Conservation (phyloP, 768 basidiomycete genomes). For the Favolaschia claudopus region DNA sequence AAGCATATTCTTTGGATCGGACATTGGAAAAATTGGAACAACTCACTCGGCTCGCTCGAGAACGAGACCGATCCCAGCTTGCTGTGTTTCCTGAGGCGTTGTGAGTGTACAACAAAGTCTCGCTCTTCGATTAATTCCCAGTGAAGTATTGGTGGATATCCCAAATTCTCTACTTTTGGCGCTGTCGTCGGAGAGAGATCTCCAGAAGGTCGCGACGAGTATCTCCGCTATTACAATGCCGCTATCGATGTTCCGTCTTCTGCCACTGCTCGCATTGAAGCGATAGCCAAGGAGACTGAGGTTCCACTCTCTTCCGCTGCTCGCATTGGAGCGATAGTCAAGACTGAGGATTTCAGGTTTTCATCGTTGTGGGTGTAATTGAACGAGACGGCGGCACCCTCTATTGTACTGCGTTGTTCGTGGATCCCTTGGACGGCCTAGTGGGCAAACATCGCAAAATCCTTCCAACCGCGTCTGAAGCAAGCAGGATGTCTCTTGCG, state of each 20-base stretch:
- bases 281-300: constrained; percentile 52
- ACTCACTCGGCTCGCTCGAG: constrained; percentile 52
- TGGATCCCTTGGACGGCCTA: constrained; percentile 58
- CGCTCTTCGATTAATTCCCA: not conserved
- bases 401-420: constrained; percentile 67
- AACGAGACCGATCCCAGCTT: constrained; percentile 55
- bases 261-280: constrained; percentile 54
- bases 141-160: constrained; percentile 63
- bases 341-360: constrained; percentile 45
- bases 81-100: constrained; percentile 68
- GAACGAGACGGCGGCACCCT: constrained; percentile 67
- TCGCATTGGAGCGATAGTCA: no score
- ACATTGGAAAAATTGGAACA: constrained; percentile 59
- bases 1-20: constrained; percentile 50
- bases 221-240: constrained; percentile 57
- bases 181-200: constrained; percentile 57
- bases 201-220: constrained; percentile 64
- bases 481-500: not conserved
- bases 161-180: constrained; percentile 64
- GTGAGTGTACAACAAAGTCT: constrained; percentile 38
- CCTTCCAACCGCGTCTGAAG: constrained; percentile 65
- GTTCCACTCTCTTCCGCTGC: constrained; percentile 42
- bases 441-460: constrained; percentile 73
- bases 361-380: constrained; percentile 64
- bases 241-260: constrained; percentile 67